These are phyloP conservation scores for Pinus taeda DNA, from an alignment of 75 land plant species.

Conservation along the genomic window DNA sequence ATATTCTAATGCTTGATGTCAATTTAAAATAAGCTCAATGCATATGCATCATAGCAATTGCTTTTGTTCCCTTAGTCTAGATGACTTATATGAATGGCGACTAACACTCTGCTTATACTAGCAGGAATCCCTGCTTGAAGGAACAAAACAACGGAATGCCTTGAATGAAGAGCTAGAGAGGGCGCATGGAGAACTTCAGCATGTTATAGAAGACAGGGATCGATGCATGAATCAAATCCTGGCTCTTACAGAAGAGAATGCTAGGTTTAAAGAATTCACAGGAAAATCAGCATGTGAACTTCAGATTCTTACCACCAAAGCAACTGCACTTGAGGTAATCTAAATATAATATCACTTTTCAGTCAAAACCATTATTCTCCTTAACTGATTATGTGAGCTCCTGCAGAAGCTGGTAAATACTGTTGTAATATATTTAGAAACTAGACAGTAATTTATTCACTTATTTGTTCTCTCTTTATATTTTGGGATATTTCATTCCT, in stretches of 20 bases:
- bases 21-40: background rate
- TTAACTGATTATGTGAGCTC: background rate
- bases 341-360: background rate
- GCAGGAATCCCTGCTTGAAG: slow-evolving; percentile 22
- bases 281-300: slow-evolving; percentile 27
- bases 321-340: slow-evolving; percentile 29
- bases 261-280: slow-evolving; percentile 23
- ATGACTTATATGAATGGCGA: background rate
- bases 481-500: background rate
- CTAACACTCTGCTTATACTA: background rate
- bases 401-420: background rate
- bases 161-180: slow-evolving; percentile 18
- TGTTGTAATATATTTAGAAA: too few relatives aligned
- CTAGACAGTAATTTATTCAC: background rate
- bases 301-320: slow-evolving; percentile 23
- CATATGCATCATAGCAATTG: background rate
- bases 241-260: slow-evolving; percentile 22
- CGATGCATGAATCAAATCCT: slow-evolving; percentile 16
- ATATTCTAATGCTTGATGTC: background rate
- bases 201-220: slow-evolving; percentile 23
- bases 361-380: background rate
- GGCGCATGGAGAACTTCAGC: slow-evolving; percentile 17
- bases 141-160: slow-evolving; percentile 5
- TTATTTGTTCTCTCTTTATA: background rate
- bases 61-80: background rate